phyloP scores from a whole-genome alignment of 257 asterid species.

The Nicotiana tabacum region DNA sequence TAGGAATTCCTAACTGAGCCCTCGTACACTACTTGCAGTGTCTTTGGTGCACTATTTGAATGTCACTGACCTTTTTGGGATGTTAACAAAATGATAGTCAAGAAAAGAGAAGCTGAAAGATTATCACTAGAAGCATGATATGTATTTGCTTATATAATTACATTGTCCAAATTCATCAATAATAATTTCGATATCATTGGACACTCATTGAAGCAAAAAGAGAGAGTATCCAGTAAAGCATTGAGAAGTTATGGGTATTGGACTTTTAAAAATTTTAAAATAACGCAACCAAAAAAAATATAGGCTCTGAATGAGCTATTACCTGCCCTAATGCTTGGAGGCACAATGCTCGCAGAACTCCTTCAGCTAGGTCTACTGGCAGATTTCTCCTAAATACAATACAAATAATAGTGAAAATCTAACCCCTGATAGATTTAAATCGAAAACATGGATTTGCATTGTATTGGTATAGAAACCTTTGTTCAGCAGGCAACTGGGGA shows the following conservation, averaged over 20 bases:
- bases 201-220: neutral
- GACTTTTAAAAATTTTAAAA: neutral
- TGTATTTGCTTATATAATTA: neutral
- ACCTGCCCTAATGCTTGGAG: slow-evolving; percentile 98
- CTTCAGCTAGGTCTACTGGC: slow-evolving; percentile 97
- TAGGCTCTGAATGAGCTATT: slow-evolving; percentile 19
- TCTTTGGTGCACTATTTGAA: neutral
- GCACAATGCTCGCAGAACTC: slow-evolving; percentile 88
- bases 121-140: neutral
- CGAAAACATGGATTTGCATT: neutral
- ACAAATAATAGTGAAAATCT: slow-evolving; percentile 18
- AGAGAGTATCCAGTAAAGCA: neutral
- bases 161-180: neutral
- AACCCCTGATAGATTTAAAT: neutral
- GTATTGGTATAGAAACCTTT: slow-evolving; percentile 42
- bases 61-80: neutral
- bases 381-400: slow-evolving; percentile 61
- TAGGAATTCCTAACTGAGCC: neutral
- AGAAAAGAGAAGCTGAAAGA: neutral
- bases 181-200: neutral
- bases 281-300: slow-evolving; percentile 3
- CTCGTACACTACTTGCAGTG: neutral
- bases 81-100: neutral
- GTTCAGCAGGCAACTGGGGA: slow-evolving; percentile 78
- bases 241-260: neutral